Evolutionary conservation across 352 stramenopile genomes (phyloP).

Genomic region (Globisporangium viniferum): DNA sequence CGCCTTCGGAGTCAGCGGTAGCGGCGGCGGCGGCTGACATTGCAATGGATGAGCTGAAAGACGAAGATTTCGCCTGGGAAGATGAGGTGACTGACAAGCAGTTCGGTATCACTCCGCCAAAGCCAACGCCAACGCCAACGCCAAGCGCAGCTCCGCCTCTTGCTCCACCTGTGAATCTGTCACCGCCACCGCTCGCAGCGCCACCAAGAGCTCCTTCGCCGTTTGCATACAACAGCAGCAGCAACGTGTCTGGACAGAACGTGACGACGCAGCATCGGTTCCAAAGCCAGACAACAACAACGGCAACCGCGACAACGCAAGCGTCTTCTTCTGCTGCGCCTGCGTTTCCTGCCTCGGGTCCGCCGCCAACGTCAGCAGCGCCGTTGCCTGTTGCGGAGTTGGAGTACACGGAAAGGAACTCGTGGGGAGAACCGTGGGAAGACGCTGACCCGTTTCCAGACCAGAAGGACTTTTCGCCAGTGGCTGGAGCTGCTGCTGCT

Average conservation of each 20-base stretch:
- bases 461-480: constrained; percentile 4
- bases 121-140: constrained; percentile 12
- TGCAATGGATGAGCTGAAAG: constrained; percentile 6
- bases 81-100: constrained; percentile 31
- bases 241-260: neutral
- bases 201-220: neutral
- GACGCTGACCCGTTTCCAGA: constrained; percentile 11
- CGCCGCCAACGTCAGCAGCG: constrained; percentile 10
- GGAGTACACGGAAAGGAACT: constrained; percentile 14
- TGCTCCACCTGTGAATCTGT: neutral
- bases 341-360: constrained; percentile 12
- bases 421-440: constrained; percentile 19
- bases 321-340: neutral
- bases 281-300: neutral
- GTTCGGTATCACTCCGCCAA: constrained; percentile 17
- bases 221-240: constrained; percentile 5
- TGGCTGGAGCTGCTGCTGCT: neutral
- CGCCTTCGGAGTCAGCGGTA: constrained; percentile 39
- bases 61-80: constrained; percentile 47
- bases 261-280: constrained; percentile 4
- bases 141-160: neutral
- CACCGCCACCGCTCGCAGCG: neutral
- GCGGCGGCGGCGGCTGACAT: constrained; percentile 17
- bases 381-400: constrained; percentile 19
- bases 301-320: neutral